A percentile compares a stretch with the other conserved stretches of the same genome.
Conservation (phyloP, 1,284 basidiomycete species). For the Moesziomyces parantarcticus region DNA sequence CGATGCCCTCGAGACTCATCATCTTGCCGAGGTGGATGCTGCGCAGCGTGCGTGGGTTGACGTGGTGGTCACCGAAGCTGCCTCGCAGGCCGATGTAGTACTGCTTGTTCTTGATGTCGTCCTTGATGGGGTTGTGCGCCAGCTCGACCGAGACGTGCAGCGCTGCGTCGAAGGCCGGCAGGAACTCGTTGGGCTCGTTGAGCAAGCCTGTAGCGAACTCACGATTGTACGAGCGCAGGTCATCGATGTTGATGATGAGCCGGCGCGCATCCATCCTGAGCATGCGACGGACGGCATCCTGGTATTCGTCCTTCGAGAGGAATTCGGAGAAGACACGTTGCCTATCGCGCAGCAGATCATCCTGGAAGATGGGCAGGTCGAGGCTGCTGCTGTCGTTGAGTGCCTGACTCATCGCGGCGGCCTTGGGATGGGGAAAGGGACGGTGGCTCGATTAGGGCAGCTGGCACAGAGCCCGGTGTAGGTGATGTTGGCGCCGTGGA, state of each 20-base stretch:
- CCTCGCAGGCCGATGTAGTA: slow-evolving; percentile 89
- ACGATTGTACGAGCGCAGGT: slow-evolving; percentile 91
- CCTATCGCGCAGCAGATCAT: slow-evolving; percentile 62
- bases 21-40: slow-evolving; percentile 91
- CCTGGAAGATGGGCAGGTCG: slow-evolving; percentile 59
- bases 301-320: slow-evolving; percentile 79
- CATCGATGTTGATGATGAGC: slow-evolving; percentile 95
- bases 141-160: slow-evolving; percentile 80
- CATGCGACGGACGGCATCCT: slow-evolving; percentile 85
- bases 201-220: slow-evolving; percentile 74
- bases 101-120: slow-evolving; percentile 79
- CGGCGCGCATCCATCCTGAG: slow-evolving; percentile 85
- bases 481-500: background rate
- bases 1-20: slow-evolving; percentile 97
- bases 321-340: slow-evolving; percentile 85
- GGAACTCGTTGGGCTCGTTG: slow-evolving; percentile 85
- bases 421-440: no score
- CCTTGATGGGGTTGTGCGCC: slow-evolving; percentile 82
- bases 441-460: background rate
- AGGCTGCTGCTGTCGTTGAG: slow-evolving; percentile 42
- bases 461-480: slow-evolving; percentile 11
- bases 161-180: slow-evolving; percentile 92
- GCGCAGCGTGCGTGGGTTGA: slow-evolving; percentile 90
- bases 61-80: slow-evolving; percentile 98
- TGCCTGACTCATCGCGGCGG: slow-evolving; percentile 38